phyloP scores from a whole-genome alignment of 495 filamentous ascomycete species.

The Annulohypoxylon bovei region DNA sequence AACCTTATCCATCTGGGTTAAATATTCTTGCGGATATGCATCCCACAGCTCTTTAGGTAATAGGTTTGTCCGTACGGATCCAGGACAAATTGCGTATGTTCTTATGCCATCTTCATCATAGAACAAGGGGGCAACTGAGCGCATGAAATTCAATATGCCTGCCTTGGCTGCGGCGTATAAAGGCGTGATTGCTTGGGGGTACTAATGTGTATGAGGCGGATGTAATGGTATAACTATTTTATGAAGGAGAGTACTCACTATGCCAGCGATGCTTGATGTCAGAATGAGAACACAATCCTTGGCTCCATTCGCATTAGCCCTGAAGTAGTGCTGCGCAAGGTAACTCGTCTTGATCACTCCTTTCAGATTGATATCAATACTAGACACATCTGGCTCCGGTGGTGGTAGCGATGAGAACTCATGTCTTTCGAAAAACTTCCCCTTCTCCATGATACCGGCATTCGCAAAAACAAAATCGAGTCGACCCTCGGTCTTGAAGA shows the following conservation, averaged over 20 bases:
- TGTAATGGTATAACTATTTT: background rate
- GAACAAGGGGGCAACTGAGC: conserved; percentile 49
- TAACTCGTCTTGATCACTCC: conserved; percentile 53
- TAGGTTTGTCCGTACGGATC: conserved; percentile 38
- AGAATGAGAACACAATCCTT: conserved; percentile 52
- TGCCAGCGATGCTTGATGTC: conserved; percentile 54
- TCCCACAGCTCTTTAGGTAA: conserved; percentile 38
- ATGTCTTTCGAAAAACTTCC: conserved; percentile 42
- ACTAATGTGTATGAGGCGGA: conserved; percentile 28
- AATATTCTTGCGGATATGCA: conserved; percentile 38
- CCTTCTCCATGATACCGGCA: conserved; percentile 54
- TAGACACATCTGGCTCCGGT: conserved; percentile 47
- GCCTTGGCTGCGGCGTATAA: conserved; percentile 55
- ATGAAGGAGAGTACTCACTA: conserved; percentile 29
- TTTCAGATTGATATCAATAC: conserved; percentile 53
- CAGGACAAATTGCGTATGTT: conserved; percentile 42
- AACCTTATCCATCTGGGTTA: conserved; percentile 35
- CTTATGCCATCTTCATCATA: conserved; percentile 34
- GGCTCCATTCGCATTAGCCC: conserved; percentile 29
- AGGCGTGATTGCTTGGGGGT: conserved; percentile 54
- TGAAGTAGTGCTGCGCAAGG: conserved; percentile 55
- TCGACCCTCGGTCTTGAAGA: conserved; percentile 44
- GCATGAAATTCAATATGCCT: conserved; percentile 54
- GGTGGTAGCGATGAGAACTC: conserved; percentile 39
- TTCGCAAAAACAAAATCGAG: conserved; percentile 58